Evolutionary conservation across 2,329 filamentous ascomycete genomes (phyloP).

Genomic region (Magnaporthiopsis incrustans): DNA sequence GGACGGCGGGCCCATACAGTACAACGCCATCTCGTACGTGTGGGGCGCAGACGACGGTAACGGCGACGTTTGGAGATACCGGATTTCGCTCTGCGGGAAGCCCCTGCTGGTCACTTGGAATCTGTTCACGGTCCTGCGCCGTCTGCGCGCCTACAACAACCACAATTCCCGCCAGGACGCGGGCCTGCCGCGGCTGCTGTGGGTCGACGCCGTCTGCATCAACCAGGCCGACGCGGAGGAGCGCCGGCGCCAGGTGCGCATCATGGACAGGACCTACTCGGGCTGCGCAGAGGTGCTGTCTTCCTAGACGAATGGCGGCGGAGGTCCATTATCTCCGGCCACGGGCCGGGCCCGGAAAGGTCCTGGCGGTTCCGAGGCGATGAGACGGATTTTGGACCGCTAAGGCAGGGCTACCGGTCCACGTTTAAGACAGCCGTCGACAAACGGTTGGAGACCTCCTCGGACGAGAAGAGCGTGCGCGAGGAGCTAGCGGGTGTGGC

Average conservation of each 20-base stretch:
- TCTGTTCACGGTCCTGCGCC: not conserved
- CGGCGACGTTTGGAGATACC: not conserved
- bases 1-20: not conserved
- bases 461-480: too few species aligned
- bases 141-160: not conserved
- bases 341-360: too few species aligned
- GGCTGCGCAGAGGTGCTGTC: conserved; percentile 14
- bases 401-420: too few species aligned
- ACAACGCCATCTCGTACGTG: conserved; percentile 3
- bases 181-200: conserved; percentile 4
- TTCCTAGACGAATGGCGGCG: conserved; percentile 5
- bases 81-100: not conserved
- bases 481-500: too few species aligned
- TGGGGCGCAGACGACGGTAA: not conserved
- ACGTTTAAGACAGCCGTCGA: too few species aligned
- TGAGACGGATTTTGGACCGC: too few species aligned
- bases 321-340: too few species aligned
- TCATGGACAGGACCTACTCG: conserved; percentile 18
- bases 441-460: too few species aligned
- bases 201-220: conserved; percentile 19
- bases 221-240: conserved; percentile 17
- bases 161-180: not conserved
- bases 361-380: too few species aligned
- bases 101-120: not conserved
- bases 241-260: conserved; percentile 15